Evolutionary conservation across 164 flowering plant species (phyloP).

Genomic region (Berberis vulgaris): DNA sequence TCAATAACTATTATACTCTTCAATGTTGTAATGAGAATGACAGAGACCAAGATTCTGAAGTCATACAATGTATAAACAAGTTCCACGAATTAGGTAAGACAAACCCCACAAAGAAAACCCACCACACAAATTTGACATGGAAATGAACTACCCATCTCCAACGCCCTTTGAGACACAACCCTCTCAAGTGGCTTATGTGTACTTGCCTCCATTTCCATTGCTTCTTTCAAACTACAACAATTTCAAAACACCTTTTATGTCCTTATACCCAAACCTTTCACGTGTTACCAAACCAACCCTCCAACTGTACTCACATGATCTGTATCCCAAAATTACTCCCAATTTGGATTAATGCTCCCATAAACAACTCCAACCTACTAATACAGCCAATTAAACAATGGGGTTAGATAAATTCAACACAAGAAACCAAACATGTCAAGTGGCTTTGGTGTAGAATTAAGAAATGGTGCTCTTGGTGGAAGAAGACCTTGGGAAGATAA

Average conservation of each 20-base stretch:
- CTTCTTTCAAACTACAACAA: background rate
- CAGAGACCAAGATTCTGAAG: no score
- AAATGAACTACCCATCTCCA: conserved; percentile 75
- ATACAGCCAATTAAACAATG: no score
- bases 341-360: no score
- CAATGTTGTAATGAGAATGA: no score
- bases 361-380: no score
- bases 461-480: no score
- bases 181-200: conserved; percentile 59
- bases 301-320: conserved; percentile 9
- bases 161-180: conserved; percentile 68
- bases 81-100: conserved; percentile 46
- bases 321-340: no score
- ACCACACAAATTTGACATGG: conserved; percentile 80
- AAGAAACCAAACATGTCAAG: no score
- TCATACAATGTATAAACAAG: conserved; percentile 8
- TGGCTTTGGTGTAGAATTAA: no score
- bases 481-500: no score
- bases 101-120: conserved; percentile 82
- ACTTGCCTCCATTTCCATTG: conserved; percentile 27
- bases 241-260: background rate
- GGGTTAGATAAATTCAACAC: no score
- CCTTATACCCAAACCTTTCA: background rate
- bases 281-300: background rate
- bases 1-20: no score